Evolutionary conservation across 2,329 filamentous ascomycete genomes (phyloP).

Genomic region (Aspergillus udagawae): DNA sequence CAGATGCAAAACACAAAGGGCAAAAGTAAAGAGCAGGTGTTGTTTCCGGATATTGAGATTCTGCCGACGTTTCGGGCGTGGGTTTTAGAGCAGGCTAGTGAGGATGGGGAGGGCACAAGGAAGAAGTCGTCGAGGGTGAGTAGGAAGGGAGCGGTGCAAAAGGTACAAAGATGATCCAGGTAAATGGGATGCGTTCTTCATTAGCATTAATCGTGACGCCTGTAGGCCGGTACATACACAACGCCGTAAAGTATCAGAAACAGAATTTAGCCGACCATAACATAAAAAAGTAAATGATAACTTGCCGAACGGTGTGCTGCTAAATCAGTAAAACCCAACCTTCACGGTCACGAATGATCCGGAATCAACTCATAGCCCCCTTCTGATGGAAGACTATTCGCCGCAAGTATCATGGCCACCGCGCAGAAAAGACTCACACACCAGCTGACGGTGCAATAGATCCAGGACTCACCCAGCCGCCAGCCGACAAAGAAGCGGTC

Average conservation of each 20-base stretch:
- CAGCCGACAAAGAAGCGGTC: constrained; percentile 79
- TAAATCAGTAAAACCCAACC: neutral
- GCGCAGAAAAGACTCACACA: constrained; percentile 51
- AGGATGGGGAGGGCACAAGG: neutral
- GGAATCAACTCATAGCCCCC: constrained; percentile 80
- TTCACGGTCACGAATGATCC: constrained; percentile 25
- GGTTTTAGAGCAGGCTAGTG: constrained; percentile 5
- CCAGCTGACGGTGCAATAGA: constrained; percentile 64
- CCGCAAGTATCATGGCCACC: constrained; percentile 60
- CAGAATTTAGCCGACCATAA: neutral
- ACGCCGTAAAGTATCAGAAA: neutral
- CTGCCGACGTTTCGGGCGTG: constrained; percentile 28
- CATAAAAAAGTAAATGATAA: neutral
- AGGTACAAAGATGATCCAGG: neutral
- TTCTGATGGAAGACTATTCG: constrained; percentile 69
- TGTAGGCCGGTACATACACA: constrained; percentile 7
- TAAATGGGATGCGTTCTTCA: neutral
- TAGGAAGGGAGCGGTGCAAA: constrained; percentile 6
- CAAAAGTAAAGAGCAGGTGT: constrained; percentile 8
- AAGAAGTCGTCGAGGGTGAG: neutral
- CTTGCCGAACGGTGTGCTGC: neutral
- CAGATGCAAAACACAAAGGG: neutral
- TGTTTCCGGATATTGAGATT: constrained; percentile 41
- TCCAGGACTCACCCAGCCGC: constrained; percentile 74
- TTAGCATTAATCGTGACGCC: constrained; percentile 10